Conservation (phyloP, 768 basidiomycete genomes). For the Rhizopogon roseolus region DNA sequence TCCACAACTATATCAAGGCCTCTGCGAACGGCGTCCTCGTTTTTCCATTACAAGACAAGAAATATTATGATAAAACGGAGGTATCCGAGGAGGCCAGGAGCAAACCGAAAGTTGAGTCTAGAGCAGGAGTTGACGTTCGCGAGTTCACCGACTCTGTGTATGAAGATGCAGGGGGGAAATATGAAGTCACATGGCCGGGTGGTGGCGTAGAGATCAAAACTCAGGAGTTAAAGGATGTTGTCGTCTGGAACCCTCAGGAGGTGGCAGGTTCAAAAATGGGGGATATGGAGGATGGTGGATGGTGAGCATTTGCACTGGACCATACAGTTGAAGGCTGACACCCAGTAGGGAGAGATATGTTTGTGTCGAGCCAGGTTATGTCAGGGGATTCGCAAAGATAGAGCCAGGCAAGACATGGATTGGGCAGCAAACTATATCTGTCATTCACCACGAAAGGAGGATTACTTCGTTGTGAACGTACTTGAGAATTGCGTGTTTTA, state of each 20-base stretch:
- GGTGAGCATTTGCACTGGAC: slow-evolving; percentile 41
- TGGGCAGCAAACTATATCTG: slow-evolving; percentile 67
- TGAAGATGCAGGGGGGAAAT: slow-evolving; percentile 52
- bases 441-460: slow-evolving; percentile 28
- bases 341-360: slow-evolving; percentile 68
- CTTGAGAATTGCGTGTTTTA: neutral
- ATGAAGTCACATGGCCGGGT: slow-evolving; percentile 56
- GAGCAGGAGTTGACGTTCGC: slow-evolving; percentile 62
- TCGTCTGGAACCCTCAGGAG: slow-evolving; percentile 92
- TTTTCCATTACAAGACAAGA: slow-evolving; percentile 56
- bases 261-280: slow-evolving; percentile 65
- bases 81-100: slow-evolving; percentile 42
- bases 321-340: slow-evolving; percentile 5
- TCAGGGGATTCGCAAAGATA: slow-evolving; percentile 64
- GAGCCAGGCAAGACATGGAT: slow-evolving; percentile 67
- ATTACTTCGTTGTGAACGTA: slow-evolving; percentile 12
- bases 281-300: slow-evolving; percentile 90
- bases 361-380: slow-evolving; percentile 90
- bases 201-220: slow-evolving; percentile 51
- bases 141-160: slow-evolving; percentile 74
- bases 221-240: slow-evolving; percentile 67
- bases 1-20: slow-evolving; percentile 85
- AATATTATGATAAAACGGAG: slow-evolving; percentile 82
- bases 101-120: slow-evolving; percentile 49
- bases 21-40: slow-evolving; percentile 57